Conservation (phyloP, 805 yeast species). For the Sugiyamaella qingdaonensis region DNA sequence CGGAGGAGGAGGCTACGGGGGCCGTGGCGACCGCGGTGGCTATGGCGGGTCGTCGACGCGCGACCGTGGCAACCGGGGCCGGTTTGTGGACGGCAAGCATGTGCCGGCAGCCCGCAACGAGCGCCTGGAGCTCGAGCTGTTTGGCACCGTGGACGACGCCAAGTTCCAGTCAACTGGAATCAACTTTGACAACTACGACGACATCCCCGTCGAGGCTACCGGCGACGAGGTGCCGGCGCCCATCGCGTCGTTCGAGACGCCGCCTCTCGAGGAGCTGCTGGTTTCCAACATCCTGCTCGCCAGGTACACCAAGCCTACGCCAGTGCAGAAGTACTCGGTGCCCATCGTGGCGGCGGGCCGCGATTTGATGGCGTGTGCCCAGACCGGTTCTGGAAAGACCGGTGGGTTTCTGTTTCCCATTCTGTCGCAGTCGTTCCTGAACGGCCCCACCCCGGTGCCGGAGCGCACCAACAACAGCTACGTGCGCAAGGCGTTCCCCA, state of each 20-base stretch:
- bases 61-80: slow-evolving; percentile 54
- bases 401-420: slow-evolving; percentile 99
- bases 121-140: slow-evolving; percentile 70
- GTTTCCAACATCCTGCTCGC: slow-evolving; percentile 84
- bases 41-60: slow-evolving; percentile 30
- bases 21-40: slow-evolving; percentile 31
- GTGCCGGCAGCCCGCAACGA: slow-evolving; percentile 72
- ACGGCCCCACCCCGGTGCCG: slow-evolving; percentile 74
- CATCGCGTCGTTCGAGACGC: slow-evolving; percentile 77
- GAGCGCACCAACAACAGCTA: slow-evolving; percentile 31
- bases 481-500: slow-evolving; percentile 82
- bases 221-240: slow-evolving; percentile 96
- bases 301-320: slow-evolving; percentile 93
- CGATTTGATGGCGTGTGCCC: slow-evolving; percentile 96
- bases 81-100: slow-evolving; percentile 84
- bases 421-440: slow-evolving; percentile 79
- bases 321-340: slow-evolving; percentile 89
- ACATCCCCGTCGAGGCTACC: slow-evolving; percentile 96
- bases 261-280: slow-evolving; percentile 83
- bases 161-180: slow-evolving; percentile 90
- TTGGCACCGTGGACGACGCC: slow-evolving; percentile 71
- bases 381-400: slow-evolving; percentile 99
- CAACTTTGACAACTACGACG: slow-evolving; percentile 97
- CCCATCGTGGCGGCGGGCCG: slow-evolving; percentile 87
- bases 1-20: slow-evolving; percentile 33